Evolutionary conservation across 208 protist genomes (phyloP).

Genomic region (Leishmania aethiopica): DNA sequence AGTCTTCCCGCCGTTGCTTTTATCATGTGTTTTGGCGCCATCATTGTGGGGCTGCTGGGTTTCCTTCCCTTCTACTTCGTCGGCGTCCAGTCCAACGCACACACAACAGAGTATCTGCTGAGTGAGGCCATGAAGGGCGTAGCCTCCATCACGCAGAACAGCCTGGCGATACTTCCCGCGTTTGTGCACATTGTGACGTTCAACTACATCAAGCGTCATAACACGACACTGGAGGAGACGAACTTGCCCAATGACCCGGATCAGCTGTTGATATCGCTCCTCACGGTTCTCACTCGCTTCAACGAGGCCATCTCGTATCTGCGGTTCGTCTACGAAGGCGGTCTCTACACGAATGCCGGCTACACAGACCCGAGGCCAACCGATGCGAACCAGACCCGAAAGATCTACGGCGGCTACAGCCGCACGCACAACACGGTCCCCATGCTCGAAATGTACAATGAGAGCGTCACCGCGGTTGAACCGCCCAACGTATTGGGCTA

Average conservation of each 20-base stretch:
- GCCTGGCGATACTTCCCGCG: slow-evolving; percentile 48
- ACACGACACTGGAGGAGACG: slow-evolving; percentile 30
- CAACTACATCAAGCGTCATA: slow-evolving; percentile 55
- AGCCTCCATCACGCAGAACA: slow-evolving; percentile 47
- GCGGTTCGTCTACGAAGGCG: slow-evolving; percentile 34
- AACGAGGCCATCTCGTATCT: slow-evolving; percentile 40
- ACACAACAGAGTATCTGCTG: slow-evolving; percentile 45
- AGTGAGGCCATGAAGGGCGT: slow-evolving; percentile 55
- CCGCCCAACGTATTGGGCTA: slow-evolving; percentile 14
- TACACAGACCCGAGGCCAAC: slow-evolving; percentile 28
- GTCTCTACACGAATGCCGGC: slow-evolving; percentile 35
- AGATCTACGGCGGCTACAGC: slow-evolving; percentile 30
- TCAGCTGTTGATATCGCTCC: slow-evolving; percentile 36
- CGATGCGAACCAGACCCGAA: neutral
- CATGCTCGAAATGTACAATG: slow-evolving; percentile 26
- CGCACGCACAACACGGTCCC: slow-evolving; percentile 7
- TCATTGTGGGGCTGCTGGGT: slow-evolving; percentile 51
- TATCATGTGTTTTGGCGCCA: slow-evolving; percentile 55
- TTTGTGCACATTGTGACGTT: slow-evolving; percentile 58
- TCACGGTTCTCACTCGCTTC: slow-evolving; percentile 44
- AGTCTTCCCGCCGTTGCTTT: slow-evolving; percentile 49
- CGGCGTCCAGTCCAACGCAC: slow-evolving; percentile 38
- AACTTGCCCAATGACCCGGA: slow-evolving; percentile 24
- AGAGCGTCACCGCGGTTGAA: slow-evolving; percentile 29
- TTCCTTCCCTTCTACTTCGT: slow-evolving; percentile 70